These are phyloP conservation scores for Ophidiomyces ophidiicola DNA, from an alignment of 2,329 filamentous ascomycete genomes.

Conservation along the genomic window DNA sequence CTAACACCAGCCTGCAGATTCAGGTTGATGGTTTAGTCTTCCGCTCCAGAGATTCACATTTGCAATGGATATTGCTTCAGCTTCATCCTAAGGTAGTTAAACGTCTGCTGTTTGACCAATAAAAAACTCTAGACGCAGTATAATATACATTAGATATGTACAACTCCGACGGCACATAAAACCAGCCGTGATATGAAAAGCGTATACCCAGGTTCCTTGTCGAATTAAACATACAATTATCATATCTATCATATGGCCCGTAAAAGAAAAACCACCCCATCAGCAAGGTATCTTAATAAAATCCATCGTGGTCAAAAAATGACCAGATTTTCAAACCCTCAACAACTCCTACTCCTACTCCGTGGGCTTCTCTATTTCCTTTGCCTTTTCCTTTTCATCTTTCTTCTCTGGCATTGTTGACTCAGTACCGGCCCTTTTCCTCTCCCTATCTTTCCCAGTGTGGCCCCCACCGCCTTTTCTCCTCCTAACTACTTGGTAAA, in stretches of 20 bases:
- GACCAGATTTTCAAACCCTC: no score
- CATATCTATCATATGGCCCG: slow-evolving; percentile 3
- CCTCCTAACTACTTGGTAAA: slow-evolving; percentile 68
- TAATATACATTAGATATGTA: no score
- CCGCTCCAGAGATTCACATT: no score
- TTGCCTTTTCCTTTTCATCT: slow-evolving; percentile 19
- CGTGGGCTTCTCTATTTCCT: slow-evolving; percentile 3
- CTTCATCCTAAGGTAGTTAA: no score
- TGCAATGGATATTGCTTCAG: no score
- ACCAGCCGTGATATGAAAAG: background rate
- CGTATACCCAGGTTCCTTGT: background rate
- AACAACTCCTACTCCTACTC: background rate
- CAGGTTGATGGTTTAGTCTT: no score
- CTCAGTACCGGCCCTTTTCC: slow-evolving; percentile 16
- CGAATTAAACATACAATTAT: slow-evolving; percentile 2
- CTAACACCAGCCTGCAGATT: no score
- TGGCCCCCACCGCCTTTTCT: slow-evolving; percentile 24
- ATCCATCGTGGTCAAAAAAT: slow-evolving; percentile 1
- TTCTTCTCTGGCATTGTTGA: slow-evolving; percentile 28
- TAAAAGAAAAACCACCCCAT: background rate
- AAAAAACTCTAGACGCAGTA: no score
- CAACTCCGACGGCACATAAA: no score
- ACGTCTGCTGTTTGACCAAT: no score
- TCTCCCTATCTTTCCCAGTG: slow-evolving; percentile 28
- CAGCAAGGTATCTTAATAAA: background rate